Evolutionary conservation across 306 rosid genomes (phyloP), one percentile per base, ranked within the genome.

Genomic region (Medicago lupulina): DNA sequence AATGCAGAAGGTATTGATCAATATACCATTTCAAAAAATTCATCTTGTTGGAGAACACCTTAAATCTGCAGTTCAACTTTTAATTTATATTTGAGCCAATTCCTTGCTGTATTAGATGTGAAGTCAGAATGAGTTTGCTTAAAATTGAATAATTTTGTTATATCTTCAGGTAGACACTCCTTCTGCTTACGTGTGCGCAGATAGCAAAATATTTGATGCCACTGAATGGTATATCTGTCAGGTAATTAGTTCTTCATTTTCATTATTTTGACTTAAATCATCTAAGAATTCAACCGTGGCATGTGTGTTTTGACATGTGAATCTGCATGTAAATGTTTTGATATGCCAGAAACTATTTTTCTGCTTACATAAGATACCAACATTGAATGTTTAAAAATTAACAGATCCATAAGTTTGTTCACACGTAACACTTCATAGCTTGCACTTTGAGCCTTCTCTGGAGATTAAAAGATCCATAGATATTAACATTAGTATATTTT

Each of bases 171-270:
- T 96, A 2, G 92, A 90, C 74, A 73, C 85, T 75, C 98, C 98
- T 28, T 72, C 73, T 10, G 98, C 96, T 41, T 96, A 80, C 53
- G 92, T 96, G 44, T 96, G 99, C 59, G 96, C 98, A 19, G 98
- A 93, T 87, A 87, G 97, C 96, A 82, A 66, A 85, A 86, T 96
- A 83, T 96, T 90, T 75, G 54, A 96, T 85, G 99, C 99, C 67
- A 90, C 92, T 3, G 99, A 85, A 87, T 96, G 99, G 99, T 96
- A 92, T 83, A 88, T 85, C 69, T 96, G 99, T 87, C 99, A 92
- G 99, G 99, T 94, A 84, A 87, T 50, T 54, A 68, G 39, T 44
- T 71, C 36, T 61, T 60, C 36, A 21, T 49, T 41, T 31, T 47
- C 43, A 18, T 44, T 75, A 7, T 76, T 55, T 80, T 72, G 39